Evolutionary conservation across 83 land plant genomes (phyloP).

Genomic region (Picea mariana): DNA sequence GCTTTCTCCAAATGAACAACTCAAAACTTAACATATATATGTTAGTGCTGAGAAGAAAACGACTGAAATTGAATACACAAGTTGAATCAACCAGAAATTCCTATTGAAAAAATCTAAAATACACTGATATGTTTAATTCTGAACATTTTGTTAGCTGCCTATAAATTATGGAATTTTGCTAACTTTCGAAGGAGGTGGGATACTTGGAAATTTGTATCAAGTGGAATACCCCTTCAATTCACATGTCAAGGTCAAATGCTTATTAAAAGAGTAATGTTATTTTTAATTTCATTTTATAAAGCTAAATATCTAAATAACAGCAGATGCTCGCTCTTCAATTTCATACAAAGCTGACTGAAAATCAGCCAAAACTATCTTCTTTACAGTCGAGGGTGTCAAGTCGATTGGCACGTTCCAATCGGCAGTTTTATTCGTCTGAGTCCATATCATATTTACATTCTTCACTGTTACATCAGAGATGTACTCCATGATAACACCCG

Average conservation of each 20-base stretch:
- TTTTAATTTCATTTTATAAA: too few species aligned
- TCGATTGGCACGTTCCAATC: slow-evolving; percentile 77
- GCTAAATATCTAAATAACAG: too few species aligned
- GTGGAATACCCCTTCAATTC: neutral
- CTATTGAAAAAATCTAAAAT: neutral
- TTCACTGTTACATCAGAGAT: slow-evolving; percentile 52
- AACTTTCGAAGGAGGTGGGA: neutral
- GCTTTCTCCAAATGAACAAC: neutral
- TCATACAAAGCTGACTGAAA: slow-evolving; percentile 43
- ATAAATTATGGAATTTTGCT: neutral
- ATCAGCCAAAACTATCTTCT: slow-evolving; percentile 40
- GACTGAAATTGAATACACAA: too few species aligned
- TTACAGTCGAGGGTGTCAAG: slow-evolving; percentile 67
- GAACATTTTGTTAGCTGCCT: neutral
- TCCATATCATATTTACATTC: slow-evolving; percentile 74
- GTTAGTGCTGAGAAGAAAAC: neutral
- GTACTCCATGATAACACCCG: slow-evolving; percentile 83
- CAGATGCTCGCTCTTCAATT: neutral
- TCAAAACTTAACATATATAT: neutral
- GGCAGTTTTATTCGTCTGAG: neutral
- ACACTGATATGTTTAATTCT: neutral
- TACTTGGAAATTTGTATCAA: neutral
- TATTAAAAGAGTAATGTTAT: neutral
- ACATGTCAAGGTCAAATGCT: neutral
- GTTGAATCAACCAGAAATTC: too few species aligned